Evolutionary conservation across 2,329 filamentous ascomycete species (phyloP), one percentile per base, ranked within the genome.

Genomic region (Teratosphaeria nubilosa): DNA sequence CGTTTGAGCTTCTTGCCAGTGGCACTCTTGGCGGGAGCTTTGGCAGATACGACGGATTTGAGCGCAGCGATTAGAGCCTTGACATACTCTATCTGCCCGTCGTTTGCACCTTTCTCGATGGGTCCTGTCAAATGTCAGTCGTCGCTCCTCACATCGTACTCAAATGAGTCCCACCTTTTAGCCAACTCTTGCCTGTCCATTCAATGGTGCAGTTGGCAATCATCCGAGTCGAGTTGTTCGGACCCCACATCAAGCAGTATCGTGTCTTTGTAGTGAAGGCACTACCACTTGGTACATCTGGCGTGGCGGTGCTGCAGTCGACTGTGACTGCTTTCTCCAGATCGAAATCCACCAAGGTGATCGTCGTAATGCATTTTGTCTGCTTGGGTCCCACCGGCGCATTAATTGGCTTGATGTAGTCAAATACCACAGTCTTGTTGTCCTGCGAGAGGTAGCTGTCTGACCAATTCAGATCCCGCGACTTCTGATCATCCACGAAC

Each of bases 181-280:
- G 77, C 94, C 94, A 99, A 77, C 91, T 96, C 80, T 97, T 99
- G 66, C 91, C 91, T 3, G 87, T 86, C 95, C 95, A 99, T 69
- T 99, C 95, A 51, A 96, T 88, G 1, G 85, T 87, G 72, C 90
- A 96, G 64, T 87, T 96, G 76, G 92, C 87, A 61, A 94, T 84
- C 31, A 99, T 76, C 30, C 91, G 83, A 1, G 95, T 99, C 45
- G 84, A 78, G 68, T 96, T 96, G 62, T 86, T 86, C 55, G 94
- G 85, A 3, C 86, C 91, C 94, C 94, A 99, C 55, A 89, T 89
- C 24, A 99, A 79, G 69, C 95, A 96, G 69, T 97, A 99, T 66
- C 88, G 89, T 2, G 94, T 99, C 75, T 96, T 97, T 52, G 90
- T 88, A 41, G 83, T 82, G 70, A 99, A 99, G 3, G 95, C 83